These are phyloP conservation scores for Torrubiella hemipterigena DNA, from an alignment of 2,329 filamentous ascomycete genomes.

Conservation along the genomic window DNA sequence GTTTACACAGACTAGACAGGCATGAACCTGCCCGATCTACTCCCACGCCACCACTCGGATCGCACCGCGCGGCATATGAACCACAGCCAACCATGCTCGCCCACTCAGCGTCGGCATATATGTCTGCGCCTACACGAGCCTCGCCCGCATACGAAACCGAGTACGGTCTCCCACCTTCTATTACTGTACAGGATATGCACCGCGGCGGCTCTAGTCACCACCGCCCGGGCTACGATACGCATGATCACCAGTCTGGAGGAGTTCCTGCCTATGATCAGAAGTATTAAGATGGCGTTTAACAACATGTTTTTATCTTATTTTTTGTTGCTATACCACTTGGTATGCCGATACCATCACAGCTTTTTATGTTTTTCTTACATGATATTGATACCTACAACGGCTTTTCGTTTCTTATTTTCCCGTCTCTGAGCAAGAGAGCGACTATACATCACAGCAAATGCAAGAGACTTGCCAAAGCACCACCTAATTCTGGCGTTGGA, in stretches of 20 bases:
- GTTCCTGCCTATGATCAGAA: background rate
- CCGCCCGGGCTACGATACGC: too few species aligned
- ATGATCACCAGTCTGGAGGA: too few species aligned
- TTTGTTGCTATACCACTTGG: too few species aligned
- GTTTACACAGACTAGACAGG: conserved; percentile 26
- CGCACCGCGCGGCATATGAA: conserved; percentile 14
- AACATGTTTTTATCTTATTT: too few species aligned
- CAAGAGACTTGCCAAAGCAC: too few species aligned
- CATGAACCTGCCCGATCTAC: conserved; percentile 21
- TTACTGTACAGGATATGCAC: conserved; percentile 7
- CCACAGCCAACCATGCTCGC: conserved; percentile 32
- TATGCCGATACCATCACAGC: too few species aligned
- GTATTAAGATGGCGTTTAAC: background rate
- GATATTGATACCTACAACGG: background rate
- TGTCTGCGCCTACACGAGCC: too few species aligned
- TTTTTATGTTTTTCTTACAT: background rate
- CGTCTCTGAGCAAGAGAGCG: too few species aligned
- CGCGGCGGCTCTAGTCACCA: too few species aligned
- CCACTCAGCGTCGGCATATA: conserved; percentile 24
- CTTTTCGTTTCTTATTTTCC: background rate
- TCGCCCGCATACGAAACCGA: conserved; percentile 33
- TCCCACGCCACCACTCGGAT: conserved; percentile 38
- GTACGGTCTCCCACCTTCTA: conserved; percentile 14
- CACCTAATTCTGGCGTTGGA: too few species aligned
- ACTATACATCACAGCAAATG: too few species aligned